Percentiles rank a stretch among this genome's conserved stretches.
Conservation (phyloP, 148 eudicot species). For the Rhododendron mucronatum region DNA sequence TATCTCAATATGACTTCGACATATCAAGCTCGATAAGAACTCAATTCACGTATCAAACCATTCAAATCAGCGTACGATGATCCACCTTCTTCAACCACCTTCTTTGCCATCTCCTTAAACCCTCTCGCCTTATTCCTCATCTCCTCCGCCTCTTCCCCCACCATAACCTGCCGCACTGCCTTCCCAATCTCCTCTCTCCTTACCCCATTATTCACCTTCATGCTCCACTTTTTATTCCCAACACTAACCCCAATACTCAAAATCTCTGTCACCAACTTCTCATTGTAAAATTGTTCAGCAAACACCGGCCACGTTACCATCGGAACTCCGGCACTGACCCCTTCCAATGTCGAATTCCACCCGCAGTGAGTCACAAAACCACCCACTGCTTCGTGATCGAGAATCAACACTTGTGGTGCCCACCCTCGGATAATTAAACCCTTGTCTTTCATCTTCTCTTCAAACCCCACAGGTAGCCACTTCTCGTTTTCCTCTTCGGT, state of each 20-base stretch:
- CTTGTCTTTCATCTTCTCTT: conserved; percentile 19
- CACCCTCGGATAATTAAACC: conserved; percentile 32
- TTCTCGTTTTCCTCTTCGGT: neutral
- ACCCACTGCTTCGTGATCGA: conserved; percentile 22
- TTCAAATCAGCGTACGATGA: conserved; percentile 28
- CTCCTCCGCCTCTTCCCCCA: conserved; percentile 34
- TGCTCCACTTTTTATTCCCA: conserved; percentile 23
- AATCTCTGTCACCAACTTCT: conserved; percentile 32
- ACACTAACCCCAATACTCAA: conserved; percentile 32
- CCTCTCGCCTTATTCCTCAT: conserved; percentile 26
- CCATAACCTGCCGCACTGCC: conserved; percentile 25
- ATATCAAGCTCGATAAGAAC: neutral
- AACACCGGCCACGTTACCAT: conserved; percentile 36
- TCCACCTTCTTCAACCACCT: conserved; percentile 37
- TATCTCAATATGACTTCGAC: neutral
- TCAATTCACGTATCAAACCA: conserved; percentile 24
- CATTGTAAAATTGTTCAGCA: conserved; percentile 36
- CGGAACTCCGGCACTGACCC: conserved; percentile 24
- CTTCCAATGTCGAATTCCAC: conserved; percentile 36
- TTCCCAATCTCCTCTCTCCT: conserved; percentile 4
- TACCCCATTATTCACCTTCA: neutral
- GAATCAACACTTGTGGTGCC: conserved; percentile 34
- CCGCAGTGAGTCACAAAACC: conserved; percentile 38
- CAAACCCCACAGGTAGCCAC: conserved; percentile 39
- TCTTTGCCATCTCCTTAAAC: conserved; percentile 31